Base-by-base conservation (phyloP, 306 rosid genomes). In the Hippophae tibetana region DNA sequence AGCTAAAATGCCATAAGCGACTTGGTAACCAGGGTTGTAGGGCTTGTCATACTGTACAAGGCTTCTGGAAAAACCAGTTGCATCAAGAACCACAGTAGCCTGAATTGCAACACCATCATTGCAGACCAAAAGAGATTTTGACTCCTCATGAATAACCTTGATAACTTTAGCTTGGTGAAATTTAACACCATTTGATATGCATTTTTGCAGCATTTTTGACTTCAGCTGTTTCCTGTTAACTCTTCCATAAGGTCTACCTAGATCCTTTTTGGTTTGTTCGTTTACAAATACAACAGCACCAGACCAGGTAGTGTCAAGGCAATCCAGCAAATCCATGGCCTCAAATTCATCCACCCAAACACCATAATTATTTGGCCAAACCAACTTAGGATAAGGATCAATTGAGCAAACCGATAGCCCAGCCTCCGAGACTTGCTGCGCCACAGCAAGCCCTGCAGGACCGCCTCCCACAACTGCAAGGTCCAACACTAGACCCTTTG, bases 301-400 rank as follows among this genome's bases (percentile, higher is more conserved):
- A 1, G 97, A 80, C 96, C 97, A 92, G 26, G 97, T 92, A 45
- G 89, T 84, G 73, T 92, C 99, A 42, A 92, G 94, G 69, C 99
- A 92, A 64, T 92, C 99, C 41, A 92, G 90, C 67, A 92, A 74
- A 73, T 86, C 96, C 99, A 92, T 82, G 61, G 90, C 86, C 70
- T 92, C 97, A 72, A 92, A 92, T 60, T 92, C 99, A 79, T 92
- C 97, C 56, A 92, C 99, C 99, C 99, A 92, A 80, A 92, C 99
- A 42, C 99, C 99, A 72, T 92, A 92, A 67, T 88, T 92, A 65
- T 92, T 92, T 13, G 99, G 99, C 99, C 99, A 92, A 72, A 92
- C 86, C 18, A 92, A 72, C 55, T 85, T 80, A 23, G 99, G 99
- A 54, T 79, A 83, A 0, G 95, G 99, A 52, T 88, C 99, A 64